Evolutionary conservation across 495 filamentous ascomycete genomes (phyloP).

Genomic region (Hyaloscypha hepaticicola): DNA sequence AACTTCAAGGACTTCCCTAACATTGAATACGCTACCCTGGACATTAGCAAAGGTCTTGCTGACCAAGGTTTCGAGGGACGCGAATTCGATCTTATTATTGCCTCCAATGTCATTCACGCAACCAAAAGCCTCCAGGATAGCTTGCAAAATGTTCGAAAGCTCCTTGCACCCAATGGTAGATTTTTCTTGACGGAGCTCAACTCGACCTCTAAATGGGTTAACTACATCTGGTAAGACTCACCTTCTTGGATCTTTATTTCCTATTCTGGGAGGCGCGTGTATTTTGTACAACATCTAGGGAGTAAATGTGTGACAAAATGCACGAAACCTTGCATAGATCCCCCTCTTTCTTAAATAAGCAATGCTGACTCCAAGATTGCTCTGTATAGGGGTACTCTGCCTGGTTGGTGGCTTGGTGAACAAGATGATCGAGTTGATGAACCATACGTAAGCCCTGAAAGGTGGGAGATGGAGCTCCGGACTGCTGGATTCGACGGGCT

Average conservation of each 20-base stretch:
- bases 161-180: conserved; percentile 5
- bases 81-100: conserved; percentile 46
- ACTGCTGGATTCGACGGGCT: background rate
- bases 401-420: conserved; percentile 7
- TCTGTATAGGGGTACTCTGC: background rate
- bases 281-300: no score
- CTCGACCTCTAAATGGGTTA: background rate
- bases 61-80: conserved; percentile 39
- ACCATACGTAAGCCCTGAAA: background rate
- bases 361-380: no score
- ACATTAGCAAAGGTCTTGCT: conserved; percentile 38
- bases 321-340: no score
- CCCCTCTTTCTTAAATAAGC: no score
- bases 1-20: conserved; percentile 32
- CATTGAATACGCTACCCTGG: conserved; percentile 39
- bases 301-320: no score
- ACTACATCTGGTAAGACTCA: background rate
- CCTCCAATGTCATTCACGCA: conserved; percentile 39
- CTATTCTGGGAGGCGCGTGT: no score
- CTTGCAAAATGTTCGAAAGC: background rate
- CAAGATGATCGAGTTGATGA: background rate
- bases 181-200: conserved; percentile 3
- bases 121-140: conserved; percentile 28
- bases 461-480: background rate
- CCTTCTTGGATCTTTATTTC: background rate